phyloP scores from a whole-genome alignment of 306 rosid species.

The Trifolium fragiferum region DNA sequence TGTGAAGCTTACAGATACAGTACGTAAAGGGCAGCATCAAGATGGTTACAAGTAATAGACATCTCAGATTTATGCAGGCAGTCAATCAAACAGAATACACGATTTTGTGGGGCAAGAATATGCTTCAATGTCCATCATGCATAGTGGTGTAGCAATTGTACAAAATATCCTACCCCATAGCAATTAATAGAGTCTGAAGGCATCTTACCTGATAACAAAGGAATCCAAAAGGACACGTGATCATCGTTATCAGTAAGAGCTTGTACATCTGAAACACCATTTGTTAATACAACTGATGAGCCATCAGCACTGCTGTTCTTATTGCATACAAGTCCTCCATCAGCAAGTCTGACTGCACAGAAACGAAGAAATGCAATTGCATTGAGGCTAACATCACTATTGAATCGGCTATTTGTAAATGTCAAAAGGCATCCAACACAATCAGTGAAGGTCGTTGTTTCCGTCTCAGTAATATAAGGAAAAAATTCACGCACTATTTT shows the following conservation, averaged over 20 bases:
- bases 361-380: conserved; percentile 99
- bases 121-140: conserved; percentile 20
- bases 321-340: conserved; percentile 89
- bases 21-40: background rate
- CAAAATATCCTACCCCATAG: conserved; percentile 20
- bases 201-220: conserved; percentile 83
- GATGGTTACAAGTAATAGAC: background rate
- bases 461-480: conserved; percentile 99
- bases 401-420: conserved; percentile 95
- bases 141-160: conserved; percentile 30
- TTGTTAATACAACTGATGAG: conserved; percentile 48
- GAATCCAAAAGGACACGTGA: conserved; percentile 86
- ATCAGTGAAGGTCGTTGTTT: conserved; percentile 89
- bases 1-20: conserved; percentile 22
- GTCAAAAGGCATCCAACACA: conserved; percentile 95
- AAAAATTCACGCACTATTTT: conserved; percentile 96
- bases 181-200: conserved; percentile 35
- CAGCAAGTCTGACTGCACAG: conserved; percentile 98
- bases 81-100: conserved; percentile 10
- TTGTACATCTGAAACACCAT: conserved; percentile 52
- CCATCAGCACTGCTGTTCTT: conserved; percentile 59
- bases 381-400: conserved; percentile 98
- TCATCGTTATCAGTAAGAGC: conserved; percentile 71
- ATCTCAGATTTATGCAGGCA: conserved; percentile 28
- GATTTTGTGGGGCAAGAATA: conserved; percentile 26